Evolutionary conservation across 306 rosid species (phyloP).

Genomic region (Senna siamea): DNA sequence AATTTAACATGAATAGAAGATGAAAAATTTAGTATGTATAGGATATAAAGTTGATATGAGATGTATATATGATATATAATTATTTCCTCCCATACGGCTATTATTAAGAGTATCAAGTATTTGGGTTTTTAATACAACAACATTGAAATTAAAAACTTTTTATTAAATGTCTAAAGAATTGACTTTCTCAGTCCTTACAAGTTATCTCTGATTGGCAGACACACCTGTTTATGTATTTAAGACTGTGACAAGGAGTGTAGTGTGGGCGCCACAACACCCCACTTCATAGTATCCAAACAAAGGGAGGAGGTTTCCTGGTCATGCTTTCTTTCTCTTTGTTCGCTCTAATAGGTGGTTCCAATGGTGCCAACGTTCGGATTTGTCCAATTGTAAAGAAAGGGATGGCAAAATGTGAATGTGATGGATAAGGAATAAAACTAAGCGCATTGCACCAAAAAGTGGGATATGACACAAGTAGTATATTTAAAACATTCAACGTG

Average conservation of each 20-base stretch:
- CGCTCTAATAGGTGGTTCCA: conserved; percentile 12
- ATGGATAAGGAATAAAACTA: conserved; percentile 57
- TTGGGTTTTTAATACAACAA: background rate
- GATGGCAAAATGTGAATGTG: conserved; percentile 30
- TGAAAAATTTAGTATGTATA: no score
- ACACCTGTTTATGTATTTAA: background rate
- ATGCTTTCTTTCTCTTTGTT: conserved; percentile 7
- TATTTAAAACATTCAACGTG: conserved; percentile 43
- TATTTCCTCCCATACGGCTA: background rate
- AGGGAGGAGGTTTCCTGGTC: background rate
- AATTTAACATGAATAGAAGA: no score
- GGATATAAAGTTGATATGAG: no score
- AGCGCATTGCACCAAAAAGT: conserved; percentile 54
- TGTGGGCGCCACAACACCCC: conserved; percentile 3
- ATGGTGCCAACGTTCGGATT: conserved; percentile 36
- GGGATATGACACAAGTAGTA: conserved; percentile 61
- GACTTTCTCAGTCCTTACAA: background rate
- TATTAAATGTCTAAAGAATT: background rate
- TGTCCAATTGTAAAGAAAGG: conserved; percentile 15
- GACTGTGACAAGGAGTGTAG: background rate
- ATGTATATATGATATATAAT: no score
- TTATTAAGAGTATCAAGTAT: no score
- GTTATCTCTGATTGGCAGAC: background rate
- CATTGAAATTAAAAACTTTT: no score
- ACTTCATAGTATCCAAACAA: background rate